Evolutionary conservation across 1,139 yeast genomes (phyloP).

Genomic region (Zygosaccharomyces pseudobailii): DNA sequence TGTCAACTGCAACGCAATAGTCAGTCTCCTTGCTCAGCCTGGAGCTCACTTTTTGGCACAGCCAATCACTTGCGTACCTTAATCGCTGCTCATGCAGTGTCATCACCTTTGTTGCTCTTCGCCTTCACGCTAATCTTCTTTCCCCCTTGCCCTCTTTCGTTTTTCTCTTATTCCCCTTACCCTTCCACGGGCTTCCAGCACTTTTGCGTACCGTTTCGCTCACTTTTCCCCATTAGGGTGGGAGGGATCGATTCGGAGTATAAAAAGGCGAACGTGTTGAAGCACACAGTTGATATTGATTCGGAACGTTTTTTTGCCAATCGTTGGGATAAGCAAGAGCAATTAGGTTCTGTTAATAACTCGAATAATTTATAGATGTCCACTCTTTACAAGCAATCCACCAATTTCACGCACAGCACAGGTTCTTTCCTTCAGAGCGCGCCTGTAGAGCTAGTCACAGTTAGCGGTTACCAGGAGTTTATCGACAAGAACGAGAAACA

Average conservation of each 20-base stretch:
- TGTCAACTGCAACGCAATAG: no score
- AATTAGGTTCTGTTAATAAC: not conserved
- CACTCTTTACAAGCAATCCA: slow-evolving; percentile 23
- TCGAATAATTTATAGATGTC: slow-evolving; percentile 1
- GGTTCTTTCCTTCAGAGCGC: slow-evolving; percentile 31
- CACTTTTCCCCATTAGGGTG: not conserved
- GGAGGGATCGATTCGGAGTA: slow-evolving; percentile 3
- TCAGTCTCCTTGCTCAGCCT: no score
- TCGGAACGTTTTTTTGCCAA: no score
- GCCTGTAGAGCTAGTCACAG: slow-evolving; percentile 38
- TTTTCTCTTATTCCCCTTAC: not conserved
- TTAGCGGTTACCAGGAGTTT: slow-evolving; percentile 36
- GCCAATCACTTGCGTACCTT: not conserved
- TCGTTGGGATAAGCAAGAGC: not conserved
- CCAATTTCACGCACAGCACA: slow-evolving; percentile 29
- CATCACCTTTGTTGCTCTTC: not conserved
- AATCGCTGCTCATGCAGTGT: not conserved
- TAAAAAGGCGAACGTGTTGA: not conserved
- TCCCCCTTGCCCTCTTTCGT: not conserved
- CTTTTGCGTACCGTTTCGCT: not conserved
- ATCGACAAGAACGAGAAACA: slow-evolving; percentile 23
- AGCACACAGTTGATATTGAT: no score
- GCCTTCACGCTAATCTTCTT: not conserved
- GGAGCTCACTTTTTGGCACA: not conserved
- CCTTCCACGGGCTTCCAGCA: not conserved